phyloP scores from a whole-genome alignment of 129 eudicot species.

The Artemisia argyi region DNA sequence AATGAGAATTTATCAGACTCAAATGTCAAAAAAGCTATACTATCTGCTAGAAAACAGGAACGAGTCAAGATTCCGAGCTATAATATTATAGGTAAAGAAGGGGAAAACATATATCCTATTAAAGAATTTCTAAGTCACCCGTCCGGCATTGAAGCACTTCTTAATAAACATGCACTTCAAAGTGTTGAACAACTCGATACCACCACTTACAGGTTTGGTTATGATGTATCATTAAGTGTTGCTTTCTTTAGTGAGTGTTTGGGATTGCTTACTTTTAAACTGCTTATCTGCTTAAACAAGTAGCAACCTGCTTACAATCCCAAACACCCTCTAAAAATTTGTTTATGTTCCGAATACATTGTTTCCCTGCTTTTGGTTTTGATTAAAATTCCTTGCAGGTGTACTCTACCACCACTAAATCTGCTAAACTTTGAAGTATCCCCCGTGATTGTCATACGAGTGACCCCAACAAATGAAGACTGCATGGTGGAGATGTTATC shows the following conservation, averaged over 20 bases:
- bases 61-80: conserved; percentile 58
- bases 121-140: conserved; percentile 76
- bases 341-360: background rate
- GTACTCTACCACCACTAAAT: conserved; percentile 64
- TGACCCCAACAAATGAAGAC: conserved; percentile 71
- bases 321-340: no score
- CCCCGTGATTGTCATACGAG: conserved; percentile 75
- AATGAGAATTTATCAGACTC: conserved; percentile 41
- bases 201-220: conserved; percentile 69
- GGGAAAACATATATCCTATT: conserved; percentile 38
- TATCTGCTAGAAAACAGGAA: conserved; percentile 72
- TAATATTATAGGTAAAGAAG: conserved; percentile 28
- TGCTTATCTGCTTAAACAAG: no score
- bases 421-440: conserved; percentile 77
- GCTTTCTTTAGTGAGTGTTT: no score
- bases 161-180: conserved; percentile 65
- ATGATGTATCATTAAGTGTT: no score
- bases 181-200: conserved; percentile 60
- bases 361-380: background rate
- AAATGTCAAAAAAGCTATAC: conserved; percentile 58
- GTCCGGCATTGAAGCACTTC: conserved; percentile 73
- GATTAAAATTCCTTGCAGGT: conserved; percentile 50
- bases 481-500: conserved; percentile 86
- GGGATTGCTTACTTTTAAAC: no score
- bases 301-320: no score